phyloP scores from a whole-genome alignment of 83 land plant genomes.

The Larix sibirica region DNA sequence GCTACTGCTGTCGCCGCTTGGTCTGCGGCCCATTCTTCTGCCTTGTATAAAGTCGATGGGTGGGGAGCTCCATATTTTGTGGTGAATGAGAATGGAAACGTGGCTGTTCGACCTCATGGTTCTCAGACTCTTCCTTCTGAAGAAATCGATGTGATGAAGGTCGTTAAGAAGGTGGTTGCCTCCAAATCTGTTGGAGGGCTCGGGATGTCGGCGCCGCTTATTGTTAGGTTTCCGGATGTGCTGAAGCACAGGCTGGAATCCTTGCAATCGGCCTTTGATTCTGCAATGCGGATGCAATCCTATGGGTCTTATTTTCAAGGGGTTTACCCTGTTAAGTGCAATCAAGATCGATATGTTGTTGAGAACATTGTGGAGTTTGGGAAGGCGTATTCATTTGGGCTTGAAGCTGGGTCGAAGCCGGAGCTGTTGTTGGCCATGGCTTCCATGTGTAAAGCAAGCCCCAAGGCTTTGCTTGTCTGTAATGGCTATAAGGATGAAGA shows the following conservation, averaged over 20 bases:
- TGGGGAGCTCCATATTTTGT: slow-evolving; percentile 94
- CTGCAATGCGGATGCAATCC: slow-evolving; percentile 48
- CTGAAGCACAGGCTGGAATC: slow-evolving; percentile 65
- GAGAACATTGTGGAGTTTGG: slow-evolving; percentile 86
- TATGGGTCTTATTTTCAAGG: slow-evolving; percentile 81
- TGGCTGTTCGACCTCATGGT: slow-evolving; percentile 77
- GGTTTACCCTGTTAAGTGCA: slow-evolving; percentile 94
- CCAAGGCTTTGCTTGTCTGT: slow-evolving; percentile 72
- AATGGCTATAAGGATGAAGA: slow-evolving; percentile 91
- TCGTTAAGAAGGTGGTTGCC: slow-evolving; percentile 58
- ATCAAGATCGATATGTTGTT: slow-evolving; percentile 84
- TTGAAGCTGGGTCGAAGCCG: slow-evolving; percentile 95
- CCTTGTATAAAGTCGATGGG: slow-evolving; percentile 64
- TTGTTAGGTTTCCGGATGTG: slow-evolving; percentile 85
- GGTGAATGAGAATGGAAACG: slow-evolving; percentile 66
- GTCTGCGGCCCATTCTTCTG: slow-evolving; percentile 54
- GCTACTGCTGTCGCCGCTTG: slow-evolving; percentile 19
- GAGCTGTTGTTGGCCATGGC: slow-evolving; percentile 90
- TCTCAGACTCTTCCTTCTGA: slow-evolving; percentile 46
- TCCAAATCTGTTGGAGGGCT: slow-evolving; percentile 54
- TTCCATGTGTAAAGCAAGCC: slow-evolving; percentile 53
- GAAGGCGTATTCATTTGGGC: slow-evolving; percentile 60
- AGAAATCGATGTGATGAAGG: slow-evolving; percentile 81
- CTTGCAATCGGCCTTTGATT: slow-evolving; percentile 76
- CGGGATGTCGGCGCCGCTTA: slow-evolving; percentile 63